Percentiles rank a stretch among this genome's conserved stretches.
Conservation (phyloP, 1,139 yeast species). For the Lodderomyces jiufengensis region DNA sequence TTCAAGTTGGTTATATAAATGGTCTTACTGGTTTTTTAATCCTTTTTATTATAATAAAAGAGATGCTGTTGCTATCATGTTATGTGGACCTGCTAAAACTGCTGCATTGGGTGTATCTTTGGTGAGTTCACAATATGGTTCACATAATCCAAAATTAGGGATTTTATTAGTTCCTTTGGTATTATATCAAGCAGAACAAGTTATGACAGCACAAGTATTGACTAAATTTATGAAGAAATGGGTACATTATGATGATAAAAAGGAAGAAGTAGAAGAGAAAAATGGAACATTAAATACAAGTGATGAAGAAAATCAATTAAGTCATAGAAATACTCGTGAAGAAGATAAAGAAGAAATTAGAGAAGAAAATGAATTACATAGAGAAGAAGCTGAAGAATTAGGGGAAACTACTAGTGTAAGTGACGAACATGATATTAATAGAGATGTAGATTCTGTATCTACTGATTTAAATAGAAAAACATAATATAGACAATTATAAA, state of each 20-base stretch:
- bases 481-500: neutral
- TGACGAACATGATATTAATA: slow-evolving; percentile 1
- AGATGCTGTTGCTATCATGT: slow-evolving; percentile 76
- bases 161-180: slow-evolving; percentile 76
- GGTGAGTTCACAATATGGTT: slow-evolving; percentile 75
- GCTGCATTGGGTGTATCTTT: slow-evolving; percentile 89
- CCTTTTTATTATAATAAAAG: slow-evolving; percentile 69
- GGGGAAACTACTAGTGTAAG: neutral
- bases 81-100: slow-evolving; percentile 91
- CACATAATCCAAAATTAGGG: slow-evolving; percentile 58
- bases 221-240: slow-evolving; percentile 64
- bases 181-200: slow-evolving; percentile 83
- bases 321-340: slow-evolving; percentile 2
- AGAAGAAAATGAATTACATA: slow-evolving; percentile 1
- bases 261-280: slow-evolving; percentile 8
- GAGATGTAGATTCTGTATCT: slow-evolving; percentile 1
- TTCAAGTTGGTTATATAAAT: slow-evolving; percentile 40
- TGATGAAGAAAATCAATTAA: slow-evolving; percentile 14
- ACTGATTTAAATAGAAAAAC: slow-evolving; percentile 2
- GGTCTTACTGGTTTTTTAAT: slow-evolving; percentile 38
- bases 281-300: neutral
- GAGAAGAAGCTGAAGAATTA: slow-evolving; percentile 2
- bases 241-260: slow-evolving; percentile 46
- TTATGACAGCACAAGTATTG: slow-evolving; percentile 67
- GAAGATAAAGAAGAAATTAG: slow-evolving; percentile 3